phyloP scores from a whole-genome alignment of 2,329 filamentous ascomycete species.

The Gnomoniopsis smithogilvyi region DNA sequence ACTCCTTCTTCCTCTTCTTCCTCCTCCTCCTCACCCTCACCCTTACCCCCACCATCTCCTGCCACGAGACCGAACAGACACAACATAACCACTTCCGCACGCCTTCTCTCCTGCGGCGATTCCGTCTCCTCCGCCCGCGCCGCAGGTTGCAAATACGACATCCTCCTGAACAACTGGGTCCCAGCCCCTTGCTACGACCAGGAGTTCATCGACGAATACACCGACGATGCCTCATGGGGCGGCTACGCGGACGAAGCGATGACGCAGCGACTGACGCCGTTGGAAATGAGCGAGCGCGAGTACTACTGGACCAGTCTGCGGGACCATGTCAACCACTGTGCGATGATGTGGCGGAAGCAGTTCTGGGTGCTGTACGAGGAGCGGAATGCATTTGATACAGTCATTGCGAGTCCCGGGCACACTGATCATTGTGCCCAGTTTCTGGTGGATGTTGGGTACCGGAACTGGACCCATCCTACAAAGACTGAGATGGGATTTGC shows the following conservation, averaged over 20 bases:
- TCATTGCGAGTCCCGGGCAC: constrained; percentile 23
- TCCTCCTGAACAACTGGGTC: constrained; percentile 26
- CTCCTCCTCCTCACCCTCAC: not conserved
- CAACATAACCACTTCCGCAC: constrained; percentile 21
- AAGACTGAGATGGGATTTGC: constrained; percentile 16
- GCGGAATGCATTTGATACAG: constrained; percentile 19
- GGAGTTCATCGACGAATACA: constrained; percentile 24
- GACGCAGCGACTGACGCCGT: constrained; percentile 20
- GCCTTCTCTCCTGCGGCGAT: constrained; percentile 20
- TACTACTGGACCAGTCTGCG: constrained; percentile 23
- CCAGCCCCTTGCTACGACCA: constrained; percentile 19
- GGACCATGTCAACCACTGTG: constrained; percentile 27
- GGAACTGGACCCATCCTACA: constrained; percentile 18
- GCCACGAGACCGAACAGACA: constrained; percentile 7
- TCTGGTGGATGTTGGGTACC: constrained; percentile 23
- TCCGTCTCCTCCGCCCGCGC: constrained; percentile 19
- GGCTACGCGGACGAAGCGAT: constrained; percentile 23
- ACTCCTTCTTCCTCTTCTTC: too few relatives aligned
- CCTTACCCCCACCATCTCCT: not conserved
- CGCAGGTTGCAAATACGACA: constrained; percentile 23
- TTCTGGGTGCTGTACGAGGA: constrained; percentile 24
- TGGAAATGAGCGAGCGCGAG: constrained; percentile 22
- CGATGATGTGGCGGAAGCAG: constrained; percentile 26
- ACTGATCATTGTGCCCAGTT: constrained; percentile 27
- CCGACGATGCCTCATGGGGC: constrained; percentile 24